Conservation (phyloP, 495 filamentous ascomycete species). For the Aspergillus nanangensis region DNA sequence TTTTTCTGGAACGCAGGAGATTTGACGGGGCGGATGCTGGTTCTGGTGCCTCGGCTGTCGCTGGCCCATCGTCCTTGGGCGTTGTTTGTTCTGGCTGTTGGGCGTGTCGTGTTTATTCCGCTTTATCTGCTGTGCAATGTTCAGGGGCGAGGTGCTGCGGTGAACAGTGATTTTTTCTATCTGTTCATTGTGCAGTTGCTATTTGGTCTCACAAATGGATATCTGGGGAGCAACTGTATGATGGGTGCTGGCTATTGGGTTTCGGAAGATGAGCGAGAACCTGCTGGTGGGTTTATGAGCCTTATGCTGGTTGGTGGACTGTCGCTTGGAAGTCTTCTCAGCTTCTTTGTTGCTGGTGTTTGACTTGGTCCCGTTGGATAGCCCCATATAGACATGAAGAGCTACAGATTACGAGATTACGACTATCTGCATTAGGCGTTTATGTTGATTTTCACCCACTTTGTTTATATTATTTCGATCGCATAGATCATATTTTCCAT, state of each 20-base stretch:
- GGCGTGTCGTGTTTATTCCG: conserved; percentile 68
- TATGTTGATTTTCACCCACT: too few species aligned
- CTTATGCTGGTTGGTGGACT: conserved; percentile 79
- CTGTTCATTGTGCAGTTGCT: conserved; percentile 73
- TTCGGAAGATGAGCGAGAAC: conserved; percentile 72
- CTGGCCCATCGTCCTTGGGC: conserved; percentile 56
- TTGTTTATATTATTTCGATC: not conserved
- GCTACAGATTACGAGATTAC: too few species aligned
- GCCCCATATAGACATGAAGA: too few species aligned
- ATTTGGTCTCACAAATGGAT: conserved; percentile 85
- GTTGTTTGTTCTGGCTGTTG: conserved; percentile 60
- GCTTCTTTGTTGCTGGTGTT: conserved; percentile 63
- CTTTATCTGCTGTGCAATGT: conserved; percentile 89
- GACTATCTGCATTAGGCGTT: too few species aligned
- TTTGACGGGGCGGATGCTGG: conserved; percentile 67
- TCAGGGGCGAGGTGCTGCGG: conserved; percentile 57
- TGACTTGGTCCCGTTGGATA: conserved; percentile 3
- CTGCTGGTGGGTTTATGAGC: conserved; percentile 92
- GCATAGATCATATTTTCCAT: too few species aligned
- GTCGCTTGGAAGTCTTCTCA: conserved; percentile 79
- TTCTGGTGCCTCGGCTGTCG: conserved; percentile 57
- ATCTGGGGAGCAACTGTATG: conserved; percentile 80
- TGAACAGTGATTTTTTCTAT: conserved; percentile 84
- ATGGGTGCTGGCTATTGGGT: conserved; percentile 83
- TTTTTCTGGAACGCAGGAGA: conserved; percentile 94